Evolutionary conservation across 352 stramenopile genomes (phyloP), one percentile per base, ranked within the genome.

Genomic region (Poterioochromonas sp.): DNA sequence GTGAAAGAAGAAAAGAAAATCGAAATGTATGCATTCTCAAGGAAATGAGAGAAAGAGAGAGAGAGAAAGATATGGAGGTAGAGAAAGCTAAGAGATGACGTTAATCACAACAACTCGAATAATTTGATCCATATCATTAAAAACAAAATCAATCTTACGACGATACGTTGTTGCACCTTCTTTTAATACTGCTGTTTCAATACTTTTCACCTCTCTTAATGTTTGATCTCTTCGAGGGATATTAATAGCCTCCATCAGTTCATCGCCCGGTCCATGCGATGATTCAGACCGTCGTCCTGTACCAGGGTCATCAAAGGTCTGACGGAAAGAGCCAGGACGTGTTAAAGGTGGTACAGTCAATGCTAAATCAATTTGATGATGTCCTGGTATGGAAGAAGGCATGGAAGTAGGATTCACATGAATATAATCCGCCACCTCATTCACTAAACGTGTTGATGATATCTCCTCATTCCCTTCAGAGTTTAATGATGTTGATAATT

Each of bases 1-100:
- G n/a, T n/a, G n/a, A n/a, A n/a, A n/a, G n/a, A 58, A 58, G 47
- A 58, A 58, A 26, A 58, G 47, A 58, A 58, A 26, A 58, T 26
- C 15, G 47, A 26, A 58, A 26, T 26, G 15, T 58, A 15, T 26
- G 47, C 47, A 26, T 26, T 26, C 47, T 58, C 26, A 58, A 26
- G 15, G 15, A 58, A 26, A 58, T 26, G 26, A 26, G 47, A 58
- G 15, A 58, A 26, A 26, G 26, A 15, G 26, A 58, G 15, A 15
- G 26, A 26, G 26, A 26, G 47, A 26, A 58, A 15, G 26, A 58
- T 58, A 26, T 26, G 26, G 15, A 58, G 26, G 47, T 15, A 58
- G 15, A 58, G 47, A 58, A 58, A 58, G 47, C 15, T 15, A 26
- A 26, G 15, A 58, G 15, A 58, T 26, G 26, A 58, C 26, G 47